phyloP scores from a whole-genome alignment of 2,329 filamentous ascomycete species.

The Exophiala dermatitidis region DNA sequence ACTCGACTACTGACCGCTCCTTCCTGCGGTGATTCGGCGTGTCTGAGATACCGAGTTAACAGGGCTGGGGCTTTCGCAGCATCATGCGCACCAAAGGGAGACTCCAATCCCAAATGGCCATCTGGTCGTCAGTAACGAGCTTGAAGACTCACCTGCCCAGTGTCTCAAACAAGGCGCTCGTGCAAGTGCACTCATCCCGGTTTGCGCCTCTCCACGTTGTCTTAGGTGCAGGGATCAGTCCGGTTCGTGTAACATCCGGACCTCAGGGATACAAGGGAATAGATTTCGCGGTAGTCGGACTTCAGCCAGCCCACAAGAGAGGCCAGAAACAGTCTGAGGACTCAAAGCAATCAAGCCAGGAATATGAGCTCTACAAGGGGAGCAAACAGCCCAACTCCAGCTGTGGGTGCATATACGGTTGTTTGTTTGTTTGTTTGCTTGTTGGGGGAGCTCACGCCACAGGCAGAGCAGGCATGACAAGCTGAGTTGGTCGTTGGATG shows the following conservation, averaged over 20 bases:
- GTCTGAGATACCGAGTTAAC: neutral
- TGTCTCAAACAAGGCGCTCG: slow-evolving; percentile 2
- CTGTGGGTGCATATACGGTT: neutral
- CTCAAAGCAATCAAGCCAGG: neutral
- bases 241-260: slow-evolving; percentile 9
- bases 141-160: neutral
- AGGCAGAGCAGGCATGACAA: neutral
- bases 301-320: neutral
- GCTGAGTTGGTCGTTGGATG: neutral
- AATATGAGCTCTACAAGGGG: neutral
- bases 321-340: neutral
- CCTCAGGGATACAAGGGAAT: neutral
- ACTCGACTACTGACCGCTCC: slow-evolving; percentile 1
- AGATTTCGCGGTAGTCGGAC: neutral
- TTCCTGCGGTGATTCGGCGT: neutral
- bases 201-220: slow-evolving; percentile 5
- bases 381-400: neutral
- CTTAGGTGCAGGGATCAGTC: slow-evolving; percentile 1
- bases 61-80: slow-evolving; percentile 1
- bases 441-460: neutral
- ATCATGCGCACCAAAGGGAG: neutral
- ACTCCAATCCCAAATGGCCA: neutral
- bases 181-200: neutral
- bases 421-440: neutral
- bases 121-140: neutral